Conservation (phyloP, 2,329 filamentous ascomycete species). For the Cladosporium austrohemisphaericum region DNA sequence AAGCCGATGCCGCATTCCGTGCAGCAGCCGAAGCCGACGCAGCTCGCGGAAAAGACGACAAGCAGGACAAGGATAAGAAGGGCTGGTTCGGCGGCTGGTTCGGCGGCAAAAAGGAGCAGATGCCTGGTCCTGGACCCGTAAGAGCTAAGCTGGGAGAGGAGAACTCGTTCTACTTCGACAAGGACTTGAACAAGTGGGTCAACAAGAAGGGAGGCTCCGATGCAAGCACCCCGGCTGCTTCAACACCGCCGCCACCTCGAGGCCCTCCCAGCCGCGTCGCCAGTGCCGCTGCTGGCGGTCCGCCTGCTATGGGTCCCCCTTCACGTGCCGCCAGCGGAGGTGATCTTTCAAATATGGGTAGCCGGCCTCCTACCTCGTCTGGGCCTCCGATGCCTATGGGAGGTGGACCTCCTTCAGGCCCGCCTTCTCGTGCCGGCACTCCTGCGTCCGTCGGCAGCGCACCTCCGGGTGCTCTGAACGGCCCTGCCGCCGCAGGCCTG, state of each 20-base stretch:
- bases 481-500: conserved; percentile 15
- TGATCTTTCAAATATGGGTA: conserved; percentile 3
- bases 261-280: conserved; percentile 51
- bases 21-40: conserved; percentile 73
- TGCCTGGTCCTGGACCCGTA: conserved; percentile 64
- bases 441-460: conserved; percentile 20
- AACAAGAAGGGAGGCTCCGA: conserved; percentile 82
- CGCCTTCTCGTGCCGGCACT: conserved; percentile 30
- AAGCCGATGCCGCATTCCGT: conserved; percentile 80
- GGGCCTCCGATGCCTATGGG: conserved; percentile 8
- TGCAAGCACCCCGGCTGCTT: conserved; percentile 52
- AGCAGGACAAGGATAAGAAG: conserved; percentile 44
- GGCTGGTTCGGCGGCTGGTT: conserved; percentile 89
- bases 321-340: conserved; percentile 24
- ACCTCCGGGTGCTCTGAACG: conserved; percentile 13
- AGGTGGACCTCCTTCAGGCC: conserved; percentile 22
- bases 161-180: conserved; percentile 89
- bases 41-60: conserved; percentile 53
- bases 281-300: conserved; percentile 53
- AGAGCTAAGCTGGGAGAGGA: conserved; percentile 91
- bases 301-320: conserved; percentile 37
- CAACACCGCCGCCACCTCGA: conserved; percentile 72
- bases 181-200: conserved; percentile 95
- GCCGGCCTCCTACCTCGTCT: conserved; percentile 18
- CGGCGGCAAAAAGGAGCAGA: conserved; percentile 57